A percentile compares a stretch with the other conserved stretches of the same genome.
Conservation (phyloP, 345 rosid genomes). For the Brassica nigra region DNA sequence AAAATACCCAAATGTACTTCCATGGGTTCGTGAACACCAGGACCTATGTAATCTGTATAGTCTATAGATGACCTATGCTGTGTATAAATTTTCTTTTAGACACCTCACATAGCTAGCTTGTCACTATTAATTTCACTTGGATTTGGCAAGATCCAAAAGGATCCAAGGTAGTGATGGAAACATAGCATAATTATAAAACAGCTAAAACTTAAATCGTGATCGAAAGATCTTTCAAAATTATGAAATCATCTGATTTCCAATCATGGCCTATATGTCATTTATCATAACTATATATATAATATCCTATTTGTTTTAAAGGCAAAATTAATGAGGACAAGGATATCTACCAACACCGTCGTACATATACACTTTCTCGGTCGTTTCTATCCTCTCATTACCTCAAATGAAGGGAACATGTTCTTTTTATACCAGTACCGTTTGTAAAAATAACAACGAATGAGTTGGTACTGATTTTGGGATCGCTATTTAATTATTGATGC, state of each 20-base stretch:
- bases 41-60: no score
- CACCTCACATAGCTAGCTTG: constrained; percentile 25
- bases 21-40: no score
- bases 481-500: constrained; percentile 11
- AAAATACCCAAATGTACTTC: no score
- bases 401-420: constrained; percentile 19
- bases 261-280: not conserved
- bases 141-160: constrained; percentile 28
- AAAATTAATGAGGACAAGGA: constrained; percentile 34
- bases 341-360: constrained; percentile 27
- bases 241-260: not conserved
- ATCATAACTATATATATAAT: not conserved
- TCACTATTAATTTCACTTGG: constrained; percentile 17
- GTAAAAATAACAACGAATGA: constrained; percentile 1
- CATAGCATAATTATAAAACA: not conserved
- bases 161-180: constrained; percentile 23
- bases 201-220: not conserved
- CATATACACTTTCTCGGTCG: constrained; percentile 6
- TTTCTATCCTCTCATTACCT: constrained; percentile 23
- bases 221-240: not conserved
- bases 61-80: no score
- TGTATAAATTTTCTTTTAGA: constrained; percentile 7
- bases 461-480: not conserved
- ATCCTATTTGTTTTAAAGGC: not conserved
- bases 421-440: no score